A percentile compares a stretch with the other conserved stretches of the same genome.
Conservation (phyloP, 169 alveolate species). For the Eimeria zaria region DNA sequence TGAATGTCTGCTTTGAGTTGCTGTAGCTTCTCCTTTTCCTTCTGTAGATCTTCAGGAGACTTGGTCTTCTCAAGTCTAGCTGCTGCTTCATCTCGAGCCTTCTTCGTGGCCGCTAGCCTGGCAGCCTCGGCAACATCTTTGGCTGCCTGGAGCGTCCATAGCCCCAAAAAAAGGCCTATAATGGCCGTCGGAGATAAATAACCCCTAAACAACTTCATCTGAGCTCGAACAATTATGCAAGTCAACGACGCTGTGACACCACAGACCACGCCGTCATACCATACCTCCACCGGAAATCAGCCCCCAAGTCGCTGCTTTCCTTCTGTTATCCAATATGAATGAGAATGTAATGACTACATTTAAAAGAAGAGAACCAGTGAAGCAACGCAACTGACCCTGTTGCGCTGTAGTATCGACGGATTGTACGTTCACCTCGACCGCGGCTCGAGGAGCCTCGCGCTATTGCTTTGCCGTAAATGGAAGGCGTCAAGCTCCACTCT, state of each 20-base stretch:
- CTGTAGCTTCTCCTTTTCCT: conserved; percentile 21
- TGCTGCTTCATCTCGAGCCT: conserved; percentile 59
- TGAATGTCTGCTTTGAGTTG: not conserved
- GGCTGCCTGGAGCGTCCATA: conserved; percentile 1
- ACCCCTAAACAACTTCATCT: not conserved
- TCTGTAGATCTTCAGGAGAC: conserved; percentile 38
- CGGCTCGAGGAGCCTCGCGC: conserved; percentile 35
- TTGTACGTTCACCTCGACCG: conserved; percentile 4
- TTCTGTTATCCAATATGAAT: not conserved
- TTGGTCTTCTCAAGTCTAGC: conserved; percentile 16
- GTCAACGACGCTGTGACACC: not conserved
- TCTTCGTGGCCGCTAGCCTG: conserved; percentile 51
- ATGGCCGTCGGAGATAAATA: not conserved
- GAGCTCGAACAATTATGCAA: not conserved
- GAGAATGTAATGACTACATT: not conserved
- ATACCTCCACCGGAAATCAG: not conserved
- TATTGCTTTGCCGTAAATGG: not conserved
- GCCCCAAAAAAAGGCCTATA: not conserved
- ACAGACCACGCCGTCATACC: not conserved
- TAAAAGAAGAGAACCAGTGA: not conserved
- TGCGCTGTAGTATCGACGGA: not conserved
- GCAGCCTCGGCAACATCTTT: conserved; percentile 52
- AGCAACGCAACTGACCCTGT: not conserved
- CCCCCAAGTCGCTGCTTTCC: conserved; percentile 19
- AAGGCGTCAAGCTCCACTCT: not conserved